A percentile compares a stretch with the other conserved stretches of the same genome.
These are phyloP conservation scores for Aspergillus leporis DNA, from an alignment of 495 filamentous ascomycete species.

Conservation along the genomic window DNA sequence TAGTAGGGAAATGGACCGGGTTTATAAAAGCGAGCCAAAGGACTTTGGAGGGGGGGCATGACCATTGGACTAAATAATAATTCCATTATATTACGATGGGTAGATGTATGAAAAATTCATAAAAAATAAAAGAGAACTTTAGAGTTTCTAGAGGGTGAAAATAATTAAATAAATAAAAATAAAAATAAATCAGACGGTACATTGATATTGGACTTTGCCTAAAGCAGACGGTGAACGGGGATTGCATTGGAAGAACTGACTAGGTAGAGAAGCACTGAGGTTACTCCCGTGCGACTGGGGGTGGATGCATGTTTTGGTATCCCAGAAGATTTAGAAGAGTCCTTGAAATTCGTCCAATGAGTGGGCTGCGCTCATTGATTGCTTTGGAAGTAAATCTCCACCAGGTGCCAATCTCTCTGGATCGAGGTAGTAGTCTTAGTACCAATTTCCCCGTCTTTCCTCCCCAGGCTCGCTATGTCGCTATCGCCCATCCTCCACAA, in stretches of 20 bases:
- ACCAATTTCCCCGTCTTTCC: constrained; percentile 4
- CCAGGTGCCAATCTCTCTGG: neutral
- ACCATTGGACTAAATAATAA: neutral
- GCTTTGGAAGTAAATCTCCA: constrained; percentile 1
- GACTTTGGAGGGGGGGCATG: neutral
- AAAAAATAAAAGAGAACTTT: neutral
- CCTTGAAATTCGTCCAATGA: neutral
- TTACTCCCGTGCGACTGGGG: neutral
- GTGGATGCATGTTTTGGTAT: constrained; percentile 1
- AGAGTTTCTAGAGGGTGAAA: neutral
- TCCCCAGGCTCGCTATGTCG: neutral
- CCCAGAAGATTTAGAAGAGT: constrained; percentile 4
- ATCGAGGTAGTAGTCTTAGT: neutral
- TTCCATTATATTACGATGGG: neutral
- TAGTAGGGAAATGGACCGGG: constrained; percentile 10
- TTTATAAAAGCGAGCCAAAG: constrained; percentile 9
- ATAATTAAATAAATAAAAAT: neutral
- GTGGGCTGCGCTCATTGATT: neutral
- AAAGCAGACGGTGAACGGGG: neutral
- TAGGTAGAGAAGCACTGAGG: neutral
- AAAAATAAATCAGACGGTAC: neutral
- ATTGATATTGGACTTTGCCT: neutral
- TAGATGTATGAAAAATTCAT: neutral
- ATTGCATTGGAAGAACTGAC: neutral
- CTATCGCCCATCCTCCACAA: neutral